Base-by-base conservation (phyloP, 345 rosid genomes). In the Psidium friedrichsthalianum region DNA sequence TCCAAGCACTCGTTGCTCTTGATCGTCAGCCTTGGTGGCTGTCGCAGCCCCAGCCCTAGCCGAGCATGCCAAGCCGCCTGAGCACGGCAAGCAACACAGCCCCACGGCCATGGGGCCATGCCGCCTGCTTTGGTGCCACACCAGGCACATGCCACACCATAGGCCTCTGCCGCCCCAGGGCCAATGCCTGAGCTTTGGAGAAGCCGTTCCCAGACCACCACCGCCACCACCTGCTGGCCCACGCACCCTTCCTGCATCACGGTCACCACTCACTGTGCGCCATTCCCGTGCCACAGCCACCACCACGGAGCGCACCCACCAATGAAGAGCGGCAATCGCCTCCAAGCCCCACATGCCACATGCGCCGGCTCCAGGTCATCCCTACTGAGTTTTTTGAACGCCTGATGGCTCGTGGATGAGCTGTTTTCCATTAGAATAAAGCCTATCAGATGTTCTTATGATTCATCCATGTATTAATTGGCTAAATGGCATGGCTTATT, bases 11-110 rank as follows among this genome's bases (percentile, higher is more conserved):
- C 86, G 82, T 55, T 87, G 56, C 16, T 83, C 7, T 56, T 88
- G 83, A 32, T 91, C 55, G 58, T 89, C 13, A 89, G 86, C 32
- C n/a, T 85, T 85, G 22, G 86, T 83, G 83, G 88, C 64, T 76
- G 54, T 85, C 42, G 32, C 88, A 54, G 56, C 74, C 61, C 2
- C 53, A 12, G 20, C 36, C 74, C 36, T 27, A 59, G 85, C 69
- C 6, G 74, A 56, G 8, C 22, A 21, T 1, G 51, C 20, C 29
- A 27, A 3, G 11, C n/a, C n/a, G 6, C 52, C 53, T 22, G 36
- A 36, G 36, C 85, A 83, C 6, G 25, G 57, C 74, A 58, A 51
- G 52, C 85, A 42, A 21, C 4, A 0, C n/a, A n/a, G 51, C 52
- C 74, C 10, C 51, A 24, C 36, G 36, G 27, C 74, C 74, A 16